Base-by-base conservation (phyloP, 2,329 filamentous ascomycete genomes). In the Gnomoniopsis sp. region DNA sequence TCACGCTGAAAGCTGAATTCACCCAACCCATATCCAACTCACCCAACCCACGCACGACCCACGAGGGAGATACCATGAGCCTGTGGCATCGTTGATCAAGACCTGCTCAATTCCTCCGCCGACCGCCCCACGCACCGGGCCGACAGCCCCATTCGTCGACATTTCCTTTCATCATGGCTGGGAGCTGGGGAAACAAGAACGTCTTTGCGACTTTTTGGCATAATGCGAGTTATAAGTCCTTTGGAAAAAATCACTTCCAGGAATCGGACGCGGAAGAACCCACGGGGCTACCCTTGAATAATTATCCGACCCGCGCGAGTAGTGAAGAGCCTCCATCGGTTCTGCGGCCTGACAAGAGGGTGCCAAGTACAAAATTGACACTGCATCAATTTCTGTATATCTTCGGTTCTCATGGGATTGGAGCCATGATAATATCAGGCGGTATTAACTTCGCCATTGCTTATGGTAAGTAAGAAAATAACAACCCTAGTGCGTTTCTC, bases 361-460 rank as follows among this genome's bases (percentile, higher is more conserved):
- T 68, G 43, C 76, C 79, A 19, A 79, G 72, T 44, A 56, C 66
- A 6, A 64, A 64, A n/a, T 65, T 79, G 33, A 80, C 76, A 2
- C 62, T 59, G 0, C 75, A 77, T 58, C 79, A 82, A 62, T 59
- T 75, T 21, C 74, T 81, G 58, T 83, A 83, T 66, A 70, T 83
- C 15, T 76, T 81, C 49, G 64, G 75, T 1, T 64, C 80, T 2
- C 75, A 81, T 58, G 80, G 79, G 3, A 26, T 83, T 36, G 76
- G 76, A 15, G 77, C 77, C 11, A 73, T 76, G 61, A 51, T 77
- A n/a, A 48, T 83, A 2, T 80, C 78, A 0, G 80, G 75, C 0
- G 78, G 70, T 22, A 77, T 83, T 61, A 83, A 83, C 68, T 81
- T 82, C 66, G 76, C 73, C 48, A 73, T 82, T 58, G 79, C 78